Evolutionary conservation across 2,329 filamentous ascomycete species (phyloP).

Genomic region (Trematosphaeria pertusa): DNA sequence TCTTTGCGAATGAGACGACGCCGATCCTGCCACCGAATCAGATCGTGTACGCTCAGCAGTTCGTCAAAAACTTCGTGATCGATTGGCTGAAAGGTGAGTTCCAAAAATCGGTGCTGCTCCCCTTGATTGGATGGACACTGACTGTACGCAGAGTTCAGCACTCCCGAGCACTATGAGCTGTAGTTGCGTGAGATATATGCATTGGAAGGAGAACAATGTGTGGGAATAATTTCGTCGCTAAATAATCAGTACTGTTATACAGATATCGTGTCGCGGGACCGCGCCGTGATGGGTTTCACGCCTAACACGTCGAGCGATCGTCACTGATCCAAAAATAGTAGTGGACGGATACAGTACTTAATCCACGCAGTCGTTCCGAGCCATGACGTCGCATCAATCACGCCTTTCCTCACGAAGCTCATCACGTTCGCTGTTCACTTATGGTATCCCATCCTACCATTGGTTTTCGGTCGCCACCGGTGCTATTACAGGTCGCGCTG

Average conservation of each 20-base stretch:
- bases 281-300: too few species aligned
- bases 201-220: too few species aligned
- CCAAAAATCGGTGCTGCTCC: background rate
- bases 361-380: background rate
- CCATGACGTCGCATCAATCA: background rate
- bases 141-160: constrained; percentile 1
- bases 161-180: background rate
- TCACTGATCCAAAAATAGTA: constrained; percentile 1
- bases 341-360: too few species aligned
- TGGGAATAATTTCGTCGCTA: too few species aligned
- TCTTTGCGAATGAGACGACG: constrained; percentile 69
- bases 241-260: too few species aligned
- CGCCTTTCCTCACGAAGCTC: too few species aligned
- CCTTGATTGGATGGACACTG: background rate
- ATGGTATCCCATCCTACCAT: too few species aligned
- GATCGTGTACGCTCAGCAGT: constrained; percentile 65
- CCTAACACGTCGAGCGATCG: too few species aligned
- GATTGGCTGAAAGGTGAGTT: constrained; percentile 65
- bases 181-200: background rate
- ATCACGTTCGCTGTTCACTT: too few species aligned
- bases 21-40: constrained; percentile 63
- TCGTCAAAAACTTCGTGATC: constrained; percentile 67
- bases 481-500: too few species aligned
- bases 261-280: too few species aligned
- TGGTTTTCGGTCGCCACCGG: too few species aligned